These are phyloP conservation scores for Candida lessepsii DNA, from an alignment of 805 yeast genomes.

Conservation along the genomic window DNA sequence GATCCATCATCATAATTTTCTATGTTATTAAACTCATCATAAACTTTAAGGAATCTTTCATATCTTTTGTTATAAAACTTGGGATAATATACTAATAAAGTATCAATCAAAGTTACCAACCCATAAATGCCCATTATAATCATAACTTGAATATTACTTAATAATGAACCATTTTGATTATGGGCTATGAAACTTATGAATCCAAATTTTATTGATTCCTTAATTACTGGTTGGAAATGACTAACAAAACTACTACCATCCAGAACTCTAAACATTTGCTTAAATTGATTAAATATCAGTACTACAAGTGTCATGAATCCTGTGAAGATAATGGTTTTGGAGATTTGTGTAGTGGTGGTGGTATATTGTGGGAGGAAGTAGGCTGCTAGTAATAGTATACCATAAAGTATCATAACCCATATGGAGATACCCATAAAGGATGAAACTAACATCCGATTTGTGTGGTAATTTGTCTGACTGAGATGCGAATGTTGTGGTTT, in stretches of 20 bases:
- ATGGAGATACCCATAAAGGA: neutral
- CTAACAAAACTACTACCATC: conserved; percentile 8
- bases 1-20: conserved; percentile 12
- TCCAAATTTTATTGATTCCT: conserved; percentile 11
- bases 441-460: neutral
- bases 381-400: neutral
- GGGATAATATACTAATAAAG: conserved; percentile 10
- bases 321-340: conserved; percentile 11
- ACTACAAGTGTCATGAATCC: conserved; percentile 8
- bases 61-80: conserved; percentile 9
- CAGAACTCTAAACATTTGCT: conserved; percentile 10
- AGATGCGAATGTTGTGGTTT: too few species aligned
- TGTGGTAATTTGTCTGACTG: neutral
- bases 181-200: conserved; percentile 13
- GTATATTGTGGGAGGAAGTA: neutral
- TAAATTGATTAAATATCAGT: conserved; percentile 10
- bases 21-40: conserved; percentile 12
- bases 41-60: conserved; percentile 10
- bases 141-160: conserved; percentile 8
- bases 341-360: conserved; percentile 5
- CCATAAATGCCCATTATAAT: conserved; percentile 9
- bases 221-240: conserved; percentile 13
- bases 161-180: conserved; percentile 2
- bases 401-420: conserved; percentile 1
- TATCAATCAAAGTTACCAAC: conserved; percentile 1